These are phyloP conservation scores for Eremomyces bilateralis DNA, from an alignment of 495 filamentous ascomycete genomes.

Conservation along the genomic window DNA sequence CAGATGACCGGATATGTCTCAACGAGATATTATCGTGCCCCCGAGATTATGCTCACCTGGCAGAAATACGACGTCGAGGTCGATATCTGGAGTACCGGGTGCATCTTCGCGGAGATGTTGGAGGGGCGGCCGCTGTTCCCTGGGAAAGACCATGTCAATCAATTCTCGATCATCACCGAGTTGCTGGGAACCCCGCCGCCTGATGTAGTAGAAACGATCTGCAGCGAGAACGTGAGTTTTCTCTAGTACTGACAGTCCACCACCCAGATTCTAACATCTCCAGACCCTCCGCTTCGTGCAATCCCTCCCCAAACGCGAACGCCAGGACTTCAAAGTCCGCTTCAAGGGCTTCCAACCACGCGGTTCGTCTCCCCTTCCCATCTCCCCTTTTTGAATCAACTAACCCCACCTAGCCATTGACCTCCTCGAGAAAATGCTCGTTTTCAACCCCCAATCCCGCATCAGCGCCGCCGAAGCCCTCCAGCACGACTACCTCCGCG, in stretches of 20 bases:
- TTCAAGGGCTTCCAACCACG: constrained; percentile 91
- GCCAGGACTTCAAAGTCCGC: constrained; percentile 72
- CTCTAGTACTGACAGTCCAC: not conserved
- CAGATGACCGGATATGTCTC: constrained; percentile 99
- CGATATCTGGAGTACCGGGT: constrained; percentile 97
- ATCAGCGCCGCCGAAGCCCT: constrained; percentile 68
- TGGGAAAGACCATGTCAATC: constrained; percentile 97
- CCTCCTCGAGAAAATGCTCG: constrained; percentile 87
- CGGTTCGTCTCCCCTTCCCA: constrained; percentile 30
- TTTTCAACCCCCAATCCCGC: constrained; percentile 87
- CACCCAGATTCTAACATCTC: not conserved
- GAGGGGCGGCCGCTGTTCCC: constrained; percentile 97
- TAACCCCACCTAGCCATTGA: constrained; percentile 48
- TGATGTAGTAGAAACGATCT: constrained; percentile 95
- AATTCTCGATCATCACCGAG: constrained; percentile 98
- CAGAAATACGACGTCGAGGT: constrained; percentile 99
- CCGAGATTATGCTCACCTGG: constrained; percentile 99
- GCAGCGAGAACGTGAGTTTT: constrained; percentile 78
- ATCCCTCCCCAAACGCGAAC: constrained; percentile 86
- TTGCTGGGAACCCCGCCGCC: constrained; percentile 93
- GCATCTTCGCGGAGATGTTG: constrained; percentile 98
- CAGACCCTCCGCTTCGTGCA: constrained; percentile 94
- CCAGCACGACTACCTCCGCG: constrained; percentile 78
- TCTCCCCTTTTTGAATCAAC: too few relatives aligned
- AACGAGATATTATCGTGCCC: constrained; percentile 92